Evolutionary conservation across 2,329 filamentous ascomycete species (phyloP), one percentile per base, ranked within the genome.

Genomic region (Seiridium cupressi): DNA sequence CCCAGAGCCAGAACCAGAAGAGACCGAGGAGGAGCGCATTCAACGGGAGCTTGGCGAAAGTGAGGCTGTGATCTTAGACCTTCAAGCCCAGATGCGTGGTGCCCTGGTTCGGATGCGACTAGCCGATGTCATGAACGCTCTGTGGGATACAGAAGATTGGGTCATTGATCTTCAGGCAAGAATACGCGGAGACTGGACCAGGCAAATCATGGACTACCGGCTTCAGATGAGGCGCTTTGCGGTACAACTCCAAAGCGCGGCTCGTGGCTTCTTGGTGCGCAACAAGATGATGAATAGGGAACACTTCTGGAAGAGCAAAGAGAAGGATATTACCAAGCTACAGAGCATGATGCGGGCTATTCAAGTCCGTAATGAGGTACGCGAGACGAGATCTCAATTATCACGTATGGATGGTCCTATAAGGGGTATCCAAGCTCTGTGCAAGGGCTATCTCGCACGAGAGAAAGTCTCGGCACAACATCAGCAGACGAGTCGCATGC

Each of bases 11-110:
- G 87, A 90, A 70, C 89, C 89, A 0, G 87, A 90, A 71, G 95
- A 98, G 70, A 93, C 91, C 0, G 94, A 98, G 67, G 91, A 98
- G 69, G 93, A 98, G 68, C 84, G 93, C 48, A 89, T 95, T 59
- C 86, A 93, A 54, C 84, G 93, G 58, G 92, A 97, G 72, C 76
- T 99, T 3, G 83, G 80, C 11, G 93, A 96, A 68, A 89, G 92
- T 61, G 90, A 95, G 72, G 76, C 74, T 0, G 77, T 81, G 3
- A 87, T 98, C 48, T 68, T 87, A 18, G 94, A 98, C 61, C 81
- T 99, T 35, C 96, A 99, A 72, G 87, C 91, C 44, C 93, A 97
- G 72, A 85, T 93, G 7, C 86, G 92, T 60, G 95, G 94, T 42
- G 93, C 93, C 0, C 72, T 96, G 63, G 73, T 91, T 53, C 86